Evolutionary conservation across 2,329 filamentous ascomycete genomes (phyloP).

Genomic region (Ascochyta koolunga): DNA sequence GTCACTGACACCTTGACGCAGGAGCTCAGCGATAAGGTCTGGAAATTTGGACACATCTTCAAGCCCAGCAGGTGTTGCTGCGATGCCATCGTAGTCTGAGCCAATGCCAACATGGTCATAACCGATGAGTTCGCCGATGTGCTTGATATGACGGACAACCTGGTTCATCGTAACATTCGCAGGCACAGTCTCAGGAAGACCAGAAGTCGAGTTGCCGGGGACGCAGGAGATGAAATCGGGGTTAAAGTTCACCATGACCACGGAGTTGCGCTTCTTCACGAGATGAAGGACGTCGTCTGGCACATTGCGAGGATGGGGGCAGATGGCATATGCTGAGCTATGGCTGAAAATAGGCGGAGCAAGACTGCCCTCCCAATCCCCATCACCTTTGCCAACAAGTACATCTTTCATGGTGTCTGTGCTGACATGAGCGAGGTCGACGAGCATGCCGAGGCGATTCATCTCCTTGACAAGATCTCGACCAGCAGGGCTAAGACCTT

Average conservation of each 20-base stretch:
- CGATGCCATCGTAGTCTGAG: slow-evolving; percentile 86
- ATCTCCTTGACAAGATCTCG: slow-evolving; percentile 78
- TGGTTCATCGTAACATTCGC: slow-evolving; percentile 75
- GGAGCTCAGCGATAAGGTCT: slow-evolving; percentile 74
- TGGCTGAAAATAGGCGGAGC: slow-evolving; percentile 91
- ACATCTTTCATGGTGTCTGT: slow-evolving; percentile 86
- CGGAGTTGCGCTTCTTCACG: slow-evolving; percentile 72
- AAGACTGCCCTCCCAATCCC: slow-evolving; percentile 70
- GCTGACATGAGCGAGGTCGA: slow-evolving; percentile 82
- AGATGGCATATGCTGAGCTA: slow-evolving; percentile 79
- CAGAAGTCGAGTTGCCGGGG: slow-evolving; percentile 62
- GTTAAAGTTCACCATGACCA: slow-evolving; percentile 92
- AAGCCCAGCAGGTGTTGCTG: slow-evolving; percentile 70
- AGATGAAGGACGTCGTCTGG: slow-evolving; percentile 80
- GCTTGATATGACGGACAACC: slow-evolving; percentile 78
- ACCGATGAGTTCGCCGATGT: slow-evolving; percentile 83
- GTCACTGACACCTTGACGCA: slow-evolving; percentile 76
- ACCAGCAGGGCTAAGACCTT: slow-evolving; percentile 75
- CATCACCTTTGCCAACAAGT: slow-evolving; percentile 60
- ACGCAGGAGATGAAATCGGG: slow-evolving; percentile 83
- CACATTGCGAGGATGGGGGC: slow-evolving; percentile 89
- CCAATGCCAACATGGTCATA: slow-evolving; percentile 88
- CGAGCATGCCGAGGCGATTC: slow-evolving; percentile 94
- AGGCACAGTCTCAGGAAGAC: slow-evolving; percentile 71
- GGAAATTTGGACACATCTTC: slow-evolving; percentile 88